Evolutionary conservation across 768 basidiomycete species (phyloP).

Genomic region (Calvatia gigantea): DNA sequence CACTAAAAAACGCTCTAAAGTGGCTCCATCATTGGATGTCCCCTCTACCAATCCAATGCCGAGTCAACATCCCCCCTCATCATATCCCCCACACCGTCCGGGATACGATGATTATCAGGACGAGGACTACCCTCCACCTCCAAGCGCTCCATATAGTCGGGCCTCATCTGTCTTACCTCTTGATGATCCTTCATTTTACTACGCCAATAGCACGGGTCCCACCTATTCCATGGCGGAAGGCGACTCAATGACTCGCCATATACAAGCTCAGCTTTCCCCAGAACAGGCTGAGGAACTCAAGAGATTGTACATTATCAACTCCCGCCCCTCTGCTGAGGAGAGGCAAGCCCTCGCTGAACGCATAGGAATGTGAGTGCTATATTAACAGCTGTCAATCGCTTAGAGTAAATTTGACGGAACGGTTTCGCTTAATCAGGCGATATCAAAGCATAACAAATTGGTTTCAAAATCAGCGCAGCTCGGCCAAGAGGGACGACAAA

Average conservation of each 20-base stretch:
- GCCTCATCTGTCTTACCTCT: conserved; percentile 28
- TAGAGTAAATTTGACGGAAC: conserved; percentile 26
- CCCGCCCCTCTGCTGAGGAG: conserved; percentile 68
- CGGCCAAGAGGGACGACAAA: conserved; percentile 66
- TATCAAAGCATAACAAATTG: conserved; percentile 80
- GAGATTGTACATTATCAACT: conserved; percentile 58
- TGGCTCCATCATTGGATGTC: conserved; percentile 19
- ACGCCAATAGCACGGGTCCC: conserved; percentile 46
- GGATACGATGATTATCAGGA: conserved; percentile 24
- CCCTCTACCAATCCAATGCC: conserved; percentile 17
- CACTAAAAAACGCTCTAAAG: conserved; percentile 57
- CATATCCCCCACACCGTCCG: conserved; percentile 24
- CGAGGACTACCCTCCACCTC: conserved; percentile 33
- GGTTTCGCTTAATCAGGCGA: conserved; percentile 47
- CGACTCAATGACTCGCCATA: conserved; percentile 26
- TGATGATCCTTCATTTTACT: conserved; percentile 36
- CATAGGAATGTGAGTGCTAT: conserved; percentile 69
- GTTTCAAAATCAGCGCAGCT: conserved; percentile 85
- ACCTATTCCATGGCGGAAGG: conserved; percentile 47
- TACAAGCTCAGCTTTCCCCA: conserved; percentile 59
- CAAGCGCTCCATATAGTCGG: conserved; percentile 19
- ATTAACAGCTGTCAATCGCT: conserved; percentile 22
- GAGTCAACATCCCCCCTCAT: conserved; percentile 21
- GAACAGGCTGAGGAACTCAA: conserved; percentile 69
- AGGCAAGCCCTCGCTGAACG: conserved; percentile 60